Evolutionary conservation across 2,329 filamentous ascomycete genomes (phyloP), one percentile per base, ranked within the genome.

Genomic region (Sclerotinia sclerotiorum): DNA sequence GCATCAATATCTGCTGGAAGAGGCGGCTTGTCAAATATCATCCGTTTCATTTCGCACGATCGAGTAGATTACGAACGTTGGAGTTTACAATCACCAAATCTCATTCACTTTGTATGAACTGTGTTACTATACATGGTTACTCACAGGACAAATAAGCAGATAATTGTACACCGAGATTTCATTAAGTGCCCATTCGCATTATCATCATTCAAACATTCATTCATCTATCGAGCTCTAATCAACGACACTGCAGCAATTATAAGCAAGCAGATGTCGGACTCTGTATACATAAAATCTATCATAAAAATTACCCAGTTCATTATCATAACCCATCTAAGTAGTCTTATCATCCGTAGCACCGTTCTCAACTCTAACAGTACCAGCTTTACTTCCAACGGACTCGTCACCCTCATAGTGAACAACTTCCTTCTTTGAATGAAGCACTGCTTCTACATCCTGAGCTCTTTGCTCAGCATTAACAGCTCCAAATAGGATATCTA

Each of bases 401-500:
- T 63, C 57, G 19, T 19, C 52, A 24, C 56, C 52, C 32, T 57
- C 67, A 42, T 51, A 19, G 27, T 68, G 17, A n/a, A 68, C 7
- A 51, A 56, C n/a, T n/a, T 57, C 68, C 56, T 70, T 70, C 58
- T 62, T 62, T 24, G 58, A 49, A 29, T 67, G 70, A 11, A 71
- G 35, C 13, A 70, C 69, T 17, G 56, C 52, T 62, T 71, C 70
- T 19, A 71, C 62, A 61, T 71, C 70, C 11, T 58, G 62, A 49
- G 65, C 65, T 48, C 70, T 57, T 24, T 32, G 42, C 5, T 68
- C 65, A 5, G 54, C 68, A 48, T 68, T 57, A 13, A 70, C 32
- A 44, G n/a, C 39, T 13, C 68, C 70, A 29, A 76, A 75, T 24
- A 76, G 39, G 24, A 73, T 71, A 68, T 76, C 79, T 69, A 81